Evolutionary conservation across 345 rosid species (phyloP).

Genomic region (Carallia brachiata): DNA sequence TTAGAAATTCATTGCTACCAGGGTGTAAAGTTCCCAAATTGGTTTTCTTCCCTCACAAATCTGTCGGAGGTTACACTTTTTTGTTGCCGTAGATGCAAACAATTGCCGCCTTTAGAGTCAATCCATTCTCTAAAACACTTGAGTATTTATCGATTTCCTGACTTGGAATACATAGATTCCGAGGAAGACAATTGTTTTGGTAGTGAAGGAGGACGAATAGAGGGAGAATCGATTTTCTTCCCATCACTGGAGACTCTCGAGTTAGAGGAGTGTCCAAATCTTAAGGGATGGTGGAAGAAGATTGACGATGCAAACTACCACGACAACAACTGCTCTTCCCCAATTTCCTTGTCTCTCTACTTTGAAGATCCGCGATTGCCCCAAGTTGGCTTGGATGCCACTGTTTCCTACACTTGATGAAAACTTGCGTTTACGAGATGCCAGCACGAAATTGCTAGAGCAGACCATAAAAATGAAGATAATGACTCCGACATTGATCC

Average conservation of each 20-base stretch:
- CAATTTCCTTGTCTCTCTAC: not conserved
- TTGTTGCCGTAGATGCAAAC: not conserved
- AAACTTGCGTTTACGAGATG: not conserved
- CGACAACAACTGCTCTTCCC: not conserved
- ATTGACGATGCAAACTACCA: too few species aligned
- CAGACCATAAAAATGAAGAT: not conserved
- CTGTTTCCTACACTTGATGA: constrained; percentile 2
- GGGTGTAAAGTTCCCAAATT: constrained; percentile 5
- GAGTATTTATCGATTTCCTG: not conserved
- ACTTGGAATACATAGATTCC: not conserved
- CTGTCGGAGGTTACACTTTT: not conserved
- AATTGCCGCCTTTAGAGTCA: not conserved
- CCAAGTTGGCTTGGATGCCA: not conserved
- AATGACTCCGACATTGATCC: not conserved
- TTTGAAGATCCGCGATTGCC: not conserved
- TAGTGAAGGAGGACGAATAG: too few species aligned
- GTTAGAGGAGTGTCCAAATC: not conserved
- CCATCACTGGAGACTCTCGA: not conserved
- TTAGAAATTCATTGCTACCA: not conserved
- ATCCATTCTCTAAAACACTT: not conserved
- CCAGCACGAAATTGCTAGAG: not conserved
- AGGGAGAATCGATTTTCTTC: not conserved
- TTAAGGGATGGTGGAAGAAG: constrained; percentile 7
- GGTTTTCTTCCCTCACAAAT: constrained; percentile 10
- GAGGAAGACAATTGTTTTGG: not conserved